phyloP scores from a whole-genome alignment of 306 rosid genomes.

The Hippophae tibetana region DNA sequence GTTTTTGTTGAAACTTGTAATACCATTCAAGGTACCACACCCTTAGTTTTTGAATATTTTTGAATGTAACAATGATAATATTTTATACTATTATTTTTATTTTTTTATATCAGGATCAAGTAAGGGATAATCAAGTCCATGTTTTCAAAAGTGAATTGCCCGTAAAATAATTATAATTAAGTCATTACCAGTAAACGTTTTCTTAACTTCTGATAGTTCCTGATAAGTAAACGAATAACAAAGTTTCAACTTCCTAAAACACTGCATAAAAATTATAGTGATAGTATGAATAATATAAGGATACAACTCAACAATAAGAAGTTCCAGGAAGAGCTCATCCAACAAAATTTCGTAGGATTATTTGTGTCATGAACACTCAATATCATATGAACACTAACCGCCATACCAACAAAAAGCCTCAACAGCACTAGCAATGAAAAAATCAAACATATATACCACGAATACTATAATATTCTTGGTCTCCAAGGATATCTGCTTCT shows the following conservation, averaged over 20 bases:
- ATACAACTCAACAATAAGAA: constrained; percentile 53
- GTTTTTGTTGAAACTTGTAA: fast-evolving
- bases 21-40: too few relatives aligned
- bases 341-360: constrained; percentile 58
- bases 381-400: constrained; percentile 33
- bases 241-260: not conserved
- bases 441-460: constrained; percentile 41
- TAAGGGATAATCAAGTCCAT: too few relatives aligned
- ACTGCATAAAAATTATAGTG: constrained; percentile 25
- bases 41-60: too few relatives aligned
- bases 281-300: constrained; percentile 49
- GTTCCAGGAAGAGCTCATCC: constrained; percentile 56
- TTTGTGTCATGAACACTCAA: constrained; percentile 32
- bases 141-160: too few relatives aligned
- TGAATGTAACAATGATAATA: too few relatives aligned
- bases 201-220: too few relatives aligned
- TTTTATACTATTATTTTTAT: too few relatives aligned
- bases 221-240: too few relatives aligned
- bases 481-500: constrained; percentile 60
- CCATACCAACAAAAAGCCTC: constrained; percentile 37
- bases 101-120: too few relatives aligned
- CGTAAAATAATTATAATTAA: too few relatives aligned
- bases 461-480: constrained; percentile 55
- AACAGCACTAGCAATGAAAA: constrained; percentile 48
- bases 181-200: too few relatives aligned